Evolutionary conservation across 2,329 filamentous ascomycete species (phyloP), one percentile per base, ranked within the genome.

Genomic region (Neofusicoccum cordaticola): DNA sequence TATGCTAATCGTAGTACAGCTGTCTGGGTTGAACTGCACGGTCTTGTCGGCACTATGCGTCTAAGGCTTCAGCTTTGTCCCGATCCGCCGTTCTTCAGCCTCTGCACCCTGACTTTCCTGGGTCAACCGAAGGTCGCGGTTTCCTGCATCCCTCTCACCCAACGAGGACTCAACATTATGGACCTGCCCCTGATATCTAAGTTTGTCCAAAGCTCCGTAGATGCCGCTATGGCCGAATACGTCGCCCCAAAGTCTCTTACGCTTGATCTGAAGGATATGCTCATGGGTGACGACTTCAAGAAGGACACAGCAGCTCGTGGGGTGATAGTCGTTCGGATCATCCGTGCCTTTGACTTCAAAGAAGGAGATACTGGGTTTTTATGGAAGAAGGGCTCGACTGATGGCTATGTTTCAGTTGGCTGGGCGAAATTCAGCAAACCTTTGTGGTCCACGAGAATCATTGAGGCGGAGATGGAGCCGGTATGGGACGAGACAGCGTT

Each of bases 351-450:
- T 47, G 88, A 86, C 41, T 92, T 92, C 79, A 91, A 90, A 71
- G 84, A 88, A 72, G 89, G 88, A 2, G 90, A 92, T 72, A 80
- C 84, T 4, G 83, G 84, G 0, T 78, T 91, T 39, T 87, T 86
- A 0, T 74, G 88, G 64, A 82, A 85, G 67, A 72, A 80, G 31
- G 88, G 88, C 8, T 85, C 86, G 5, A 86, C 88, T 9, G 90
- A 93, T 74, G 82, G 87, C 0, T 92, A 92, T 68, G 84, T 91
- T 15, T 88, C 87, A 1, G 86, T 91, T 7, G 88, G 86, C 1
- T 93, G 90, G 89, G 89, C 88, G 22, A 93, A 92, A 72, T 92
- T 92, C 72, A 89, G 89, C 61, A 90, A 90, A 70, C 86, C 86
- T 56, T 80, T 89, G 65, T 88, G 79, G 72, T 88, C 82, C 61